Percentiles rank a stretch among this genome's conserved stretches.
Conservation (phyloP, 352 stramenopile species). For the Globisporangium solare region DNA sequence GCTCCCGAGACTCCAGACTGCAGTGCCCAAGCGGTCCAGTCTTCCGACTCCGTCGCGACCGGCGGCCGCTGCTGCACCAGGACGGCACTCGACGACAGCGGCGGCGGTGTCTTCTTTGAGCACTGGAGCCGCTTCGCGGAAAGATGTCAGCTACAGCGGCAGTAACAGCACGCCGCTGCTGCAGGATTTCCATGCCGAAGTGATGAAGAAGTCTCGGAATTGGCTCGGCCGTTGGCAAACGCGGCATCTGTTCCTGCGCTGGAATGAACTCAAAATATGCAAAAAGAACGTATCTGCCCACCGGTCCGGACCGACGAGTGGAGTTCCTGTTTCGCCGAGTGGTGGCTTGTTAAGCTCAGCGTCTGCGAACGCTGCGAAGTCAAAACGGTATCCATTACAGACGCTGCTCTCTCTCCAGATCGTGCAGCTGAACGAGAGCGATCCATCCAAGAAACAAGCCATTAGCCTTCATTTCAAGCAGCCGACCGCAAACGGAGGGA, state of each 20-base stretch:
- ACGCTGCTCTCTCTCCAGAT: constrained; percentile 46
- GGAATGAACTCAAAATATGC: constrained; percentile 51
- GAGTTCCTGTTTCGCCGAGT: background rate
- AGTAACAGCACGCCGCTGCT: constrained; percentile 23
- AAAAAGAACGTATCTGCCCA: constrained; percentile 29
- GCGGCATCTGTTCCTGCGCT: constrained; percentile 40
- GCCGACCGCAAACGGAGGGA: constrained; percentile 17
- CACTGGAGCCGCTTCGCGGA: background rate
- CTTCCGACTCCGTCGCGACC: constrained; percentile 2
- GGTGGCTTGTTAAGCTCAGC: background rate
- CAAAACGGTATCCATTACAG: constrained; percentile 36
- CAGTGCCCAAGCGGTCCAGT: constrained; percentile 5
- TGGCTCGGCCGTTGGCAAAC: constrained; percentile 60
- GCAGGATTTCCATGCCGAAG: constrained; percentile 39
- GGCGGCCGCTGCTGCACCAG: no score
- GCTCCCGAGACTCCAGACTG: constrained; percentile 14
- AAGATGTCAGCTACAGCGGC: constrained; percentile 10
- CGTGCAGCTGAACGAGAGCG: constrained; percentile 44
- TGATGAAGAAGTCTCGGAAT: constrained; percentile 63
- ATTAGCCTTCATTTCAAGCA: constrained; percentile 57
- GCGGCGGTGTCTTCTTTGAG: no score
- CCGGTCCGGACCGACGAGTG: constrained; percentile 16
- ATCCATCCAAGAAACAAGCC: constrained; percentile 36
- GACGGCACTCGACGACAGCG: background rate
- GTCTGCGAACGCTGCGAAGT: constrained; percentile 8